Evolutionary conservation across 2,329 filamentous ascomycete species (phyloP).

Genomic region (Fusarium euwallaceae): DNA sequence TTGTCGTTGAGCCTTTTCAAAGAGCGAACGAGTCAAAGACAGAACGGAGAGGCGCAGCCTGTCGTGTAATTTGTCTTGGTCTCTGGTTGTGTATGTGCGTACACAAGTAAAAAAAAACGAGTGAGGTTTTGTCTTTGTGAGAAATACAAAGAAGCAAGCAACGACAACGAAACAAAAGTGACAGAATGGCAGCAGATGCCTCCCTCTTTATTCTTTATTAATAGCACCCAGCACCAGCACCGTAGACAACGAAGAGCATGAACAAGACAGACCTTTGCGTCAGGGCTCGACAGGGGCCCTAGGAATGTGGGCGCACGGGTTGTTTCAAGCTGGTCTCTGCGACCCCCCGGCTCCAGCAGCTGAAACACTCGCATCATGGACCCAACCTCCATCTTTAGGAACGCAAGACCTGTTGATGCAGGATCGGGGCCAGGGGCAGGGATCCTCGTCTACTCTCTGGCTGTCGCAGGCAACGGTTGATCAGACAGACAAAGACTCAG

Average conservation of each 20-base stretch:
- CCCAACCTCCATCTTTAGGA: constrained; percentile 17
- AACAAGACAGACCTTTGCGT: constrained; percentile 29
- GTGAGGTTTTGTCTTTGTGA: constrained; percentile 19
- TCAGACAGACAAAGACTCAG: constrained; percentile 31
- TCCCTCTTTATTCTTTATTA: constrained; percentile 26
- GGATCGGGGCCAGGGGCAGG: constrained; percentile 21
- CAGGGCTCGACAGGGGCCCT: constrained; percentile 31
- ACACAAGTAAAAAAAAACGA: constrained; percentile 26
- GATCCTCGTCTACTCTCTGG: background rate
- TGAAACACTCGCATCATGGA: constrained; percentile 38
- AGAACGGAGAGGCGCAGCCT: constrained; percentile 43
- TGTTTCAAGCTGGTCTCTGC: constrained; percentile 38
- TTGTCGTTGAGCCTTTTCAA: constrained; percentile 24
- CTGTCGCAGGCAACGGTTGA: constrained; percentile 33
- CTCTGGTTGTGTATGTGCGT: constrained; percentile 18
- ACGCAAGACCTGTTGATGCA: constrained; percentile 10
- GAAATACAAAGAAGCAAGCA: constrained; percentile 21
- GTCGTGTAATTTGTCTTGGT: constrained; percentile 17
- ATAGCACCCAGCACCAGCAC: background rate
- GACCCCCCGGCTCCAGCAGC: constrained; percentile 35
- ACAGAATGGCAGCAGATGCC: constrained; percentile 4
- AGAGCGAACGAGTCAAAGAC: constrained; percentile 22
- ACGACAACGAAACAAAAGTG: constrained; percentile 8
- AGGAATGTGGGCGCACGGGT: constrained; percentile 41
- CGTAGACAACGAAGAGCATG: constrained; percentile 5